Base-by-base conservation (phyloP, 441 rosid genomes). In the Corymbia calophylla region DNA sequence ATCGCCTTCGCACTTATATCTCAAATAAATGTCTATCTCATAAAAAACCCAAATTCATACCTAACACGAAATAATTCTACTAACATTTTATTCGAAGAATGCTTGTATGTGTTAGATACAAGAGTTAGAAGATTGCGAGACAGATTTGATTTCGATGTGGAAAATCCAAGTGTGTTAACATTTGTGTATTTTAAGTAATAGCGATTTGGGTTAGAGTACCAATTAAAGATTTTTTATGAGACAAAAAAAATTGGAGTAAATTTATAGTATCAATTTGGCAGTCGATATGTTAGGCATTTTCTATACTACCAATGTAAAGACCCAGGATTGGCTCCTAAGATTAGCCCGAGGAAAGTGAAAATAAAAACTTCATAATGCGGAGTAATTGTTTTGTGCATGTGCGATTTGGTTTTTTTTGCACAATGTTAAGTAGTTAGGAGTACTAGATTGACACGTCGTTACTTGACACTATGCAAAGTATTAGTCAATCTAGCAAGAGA, bases 141-240 rank as follows among this genome's bases (percentile, higher is more conserved):
- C 12, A 0, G 23, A 32, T 18, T 6, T 4, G 47, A 68, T 4
- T 6, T 4, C 6, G 80, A 68, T 12, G 13, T 0, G 27, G 10
- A 3, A 32, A 70, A 7, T 5, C 23, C 21, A 32, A 3, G 27
- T 25, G 6, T 11, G 6, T 68, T 18, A 32, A 70, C 27, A 18
- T 4, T 47, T 7, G 12, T 35, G 48, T 9, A 9, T 35, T 35
- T 70, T 5, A 0, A 35, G 15, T 19, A 5, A 15, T 5, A 8
- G 14, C 39, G 3, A 58, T 23, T 58, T 23, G 62, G 13, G 13
- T 58, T 5, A 9, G 62, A 2, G 13, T 58, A 58, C 14, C 11
- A 5, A 0, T 23, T 58, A 23, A 9, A 23, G 29, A 23, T 58
- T 25, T 58, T 58, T 5, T 4, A 4, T 58, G 13, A 25, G 29